Base-by-base conservation (phyloP, 2,329 filamentous ascomycete species). In the Nemania sp. region DNA sequence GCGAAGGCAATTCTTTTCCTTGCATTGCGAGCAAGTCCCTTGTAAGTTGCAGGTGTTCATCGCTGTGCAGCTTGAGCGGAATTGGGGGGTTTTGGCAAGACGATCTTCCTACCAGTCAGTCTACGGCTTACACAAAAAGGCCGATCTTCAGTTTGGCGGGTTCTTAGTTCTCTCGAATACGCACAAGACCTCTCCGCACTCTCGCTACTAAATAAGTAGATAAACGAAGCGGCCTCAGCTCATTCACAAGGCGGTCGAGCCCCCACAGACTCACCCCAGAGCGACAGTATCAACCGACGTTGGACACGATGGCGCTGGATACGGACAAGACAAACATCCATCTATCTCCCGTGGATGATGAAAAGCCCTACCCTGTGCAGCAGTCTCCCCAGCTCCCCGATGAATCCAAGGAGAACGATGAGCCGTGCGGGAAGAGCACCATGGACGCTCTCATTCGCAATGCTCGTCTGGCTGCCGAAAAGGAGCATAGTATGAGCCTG, bases 401-500 rank as follows among this genome's bases (percentile, higher is more conserved):
- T 39, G 45, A 52, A 30, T 36, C 36, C 44, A 17, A 61, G 54
- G 40, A 48, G 20, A 43, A 55, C 30, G 28, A 49, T 26, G 52
- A 46, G 34, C 20, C 24, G 46, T 33, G 50, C 61, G 51, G 59
- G 23, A 46, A 57, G 42, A 41, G 56, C 30, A 52, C 49, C 55
- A 66, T 68, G 59, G 64, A 65, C 60, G 68, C 68, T 26, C 64
- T 78, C 31, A 72, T 79, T 56, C 70, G 76, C 65, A 71, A 73
- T 60, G 79, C 79, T 47, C 76, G 71, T 61, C 64, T 68, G 24
- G 83, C 83, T 14, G 77, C 81, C 23, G 77, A 83, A 54, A 84
- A 83, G 70, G 83, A 86, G 71, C 86, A 84, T 62, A 79, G 75
- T 12, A 90, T 91, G 87, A 88, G 80, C 41, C 75, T 96, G 53